Conservation (phyloP, 495 filamentous ascomycete genomes). For the Bacidia rubella region DNA sequence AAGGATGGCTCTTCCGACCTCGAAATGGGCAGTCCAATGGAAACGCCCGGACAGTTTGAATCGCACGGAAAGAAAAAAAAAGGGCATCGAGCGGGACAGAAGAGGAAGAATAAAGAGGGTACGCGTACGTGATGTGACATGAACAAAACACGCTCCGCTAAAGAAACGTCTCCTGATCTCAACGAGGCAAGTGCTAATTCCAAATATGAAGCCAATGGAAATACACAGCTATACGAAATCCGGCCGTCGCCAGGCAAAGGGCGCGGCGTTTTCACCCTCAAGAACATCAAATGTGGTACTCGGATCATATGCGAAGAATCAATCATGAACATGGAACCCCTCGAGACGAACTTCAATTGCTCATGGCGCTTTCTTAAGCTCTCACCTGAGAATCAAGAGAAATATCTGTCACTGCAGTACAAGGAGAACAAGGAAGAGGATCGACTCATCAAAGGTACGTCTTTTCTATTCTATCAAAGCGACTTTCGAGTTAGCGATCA, state of each 20-base stretch:
- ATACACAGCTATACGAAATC: neutral
- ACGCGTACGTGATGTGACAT: neutral
- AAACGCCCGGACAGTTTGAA: no score
- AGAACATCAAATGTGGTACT: neutral
- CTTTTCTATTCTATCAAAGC: no score
- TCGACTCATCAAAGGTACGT: no score
- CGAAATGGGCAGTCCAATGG: no score
- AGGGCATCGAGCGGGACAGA: neutral
- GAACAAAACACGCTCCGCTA: neutral
- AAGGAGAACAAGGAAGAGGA: neutral
- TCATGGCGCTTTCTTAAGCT: neutral
- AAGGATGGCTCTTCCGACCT: no score
- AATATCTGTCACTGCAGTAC: neutral
- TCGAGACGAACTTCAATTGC: neutral
- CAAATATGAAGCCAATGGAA: neutral
- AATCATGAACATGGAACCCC: neutral
- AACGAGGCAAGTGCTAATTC: no score
- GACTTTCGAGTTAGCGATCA: no score
- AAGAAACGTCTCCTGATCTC: neutral
- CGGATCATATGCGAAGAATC: neutral
- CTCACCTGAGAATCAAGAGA: neutral
- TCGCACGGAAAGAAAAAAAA: neutral
- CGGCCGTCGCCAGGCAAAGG: neutral
- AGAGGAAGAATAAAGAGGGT: neutral
- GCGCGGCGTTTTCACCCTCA: neutral